Base-by-base conservation (phyloP, 1,284 basidiomycete species). In the Cryptococcus sp. region DNA sequence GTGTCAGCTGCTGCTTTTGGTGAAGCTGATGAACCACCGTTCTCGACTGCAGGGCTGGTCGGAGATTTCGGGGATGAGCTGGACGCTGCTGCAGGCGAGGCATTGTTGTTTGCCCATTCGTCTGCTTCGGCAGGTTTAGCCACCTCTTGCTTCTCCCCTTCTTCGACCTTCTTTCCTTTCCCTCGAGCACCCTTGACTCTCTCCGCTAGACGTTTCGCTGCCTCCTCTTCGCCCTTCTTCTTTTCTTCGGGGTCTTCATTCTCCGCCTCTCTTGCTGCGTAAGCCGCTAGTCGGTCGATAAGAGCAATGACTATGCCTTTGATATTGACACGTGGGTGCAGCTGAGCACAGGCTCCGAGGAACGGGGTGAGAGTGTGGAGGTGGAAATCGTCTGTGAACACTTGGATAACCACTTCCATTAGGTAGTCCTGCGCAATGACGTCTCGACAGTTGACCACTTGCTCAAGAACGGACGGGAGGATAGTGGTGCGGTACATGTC, bases 371-470 rank as follows among this genome's bases (percentile, higher is more conserved):
- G 86, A 0, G 91, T 88, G 70, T 94, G 89, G 0, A 97, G 83
- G 74, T 97, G 94, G 79, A 96, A 96, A 72, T 96, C 93, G 76
- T 96, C 93, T 11, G 92, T 91, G 78, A 97, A 97, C 16, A 97
- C 93, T 82, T 97, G 93, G 64, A 97, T 97, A 61, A 97, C 91
- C 5, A 96, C 93, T 77, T 97, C 93, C 93, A 97, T 97, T 43
- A 97, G 79, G 77, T 97, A 97, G 72, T 97, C 94, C 76, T 97
- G 93, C 0, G 94, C 93, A 60, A 97, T 96, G 52, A 94, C 89
- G 72, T 97, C 93, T 75, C 94, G 94, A 80, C 93, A 97, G 71
- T 88, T 93, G 63, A 97, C 93, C 47, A 97, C 89, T 77, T 97
- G 93, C 78, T 97, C 92, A 49, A 97, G 79, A 54, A 97, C 86